Percentiles rank a stretch among this genome's conserved stretches.
Conservation (phyloP, 148 eudicot genomes). For the Bassia scoparia region DNA sequence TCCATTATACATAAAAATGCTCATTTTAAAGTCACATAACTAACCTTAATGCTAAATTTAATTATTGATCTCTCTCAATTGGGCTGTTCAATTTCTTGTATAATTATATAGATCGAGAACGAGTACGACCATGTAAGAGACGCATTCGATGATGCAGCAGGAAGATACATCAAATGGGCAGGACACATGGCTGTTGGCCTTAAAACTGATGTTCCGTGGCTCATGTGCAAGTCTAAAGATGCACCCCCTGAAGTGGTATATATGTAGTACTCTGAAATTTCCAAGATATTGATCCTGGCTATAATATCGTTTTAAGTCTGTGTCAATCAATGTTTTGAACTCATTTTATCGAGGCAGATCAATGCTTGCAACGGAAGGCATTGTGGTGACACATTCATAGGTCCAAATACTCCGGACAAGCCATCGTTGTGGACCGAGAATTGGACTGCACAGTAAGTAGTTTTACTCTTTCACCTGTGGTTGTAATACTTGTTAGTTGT, state of each 20-base stretch:
- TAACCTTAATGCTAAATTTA: too few species aligned
- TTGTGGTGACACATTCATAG: conserved; percentile 71
- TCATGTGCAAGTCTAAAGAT: conserved; percentile 93
- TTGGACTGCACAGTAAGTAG: conserved; percentile 75
- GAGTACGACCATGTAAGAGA: conserved; percentile 67
- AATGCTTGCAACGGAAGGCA: conserved; percentile 83
- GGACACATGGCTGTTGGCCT: conserved; percentile 69
- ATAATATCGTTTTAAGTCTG: neutral
- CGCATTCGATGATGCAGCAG: conserved; percentile 46
- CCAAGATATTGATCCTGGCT: too few species aligned
- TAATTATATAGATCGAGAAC: conserved; percentile 62
- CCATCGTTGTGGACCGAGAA: conserved; percentile 89
- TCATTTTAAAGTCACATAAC: neutral
- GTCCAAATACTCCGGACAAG: conserved; percentile 75
- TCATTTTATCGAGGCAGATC: conserved; percentile 41
- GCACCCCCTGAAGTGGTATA: conserved; percentile 86
- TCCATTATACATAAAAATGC: neutral
- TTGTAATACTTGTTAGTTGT: too few species aligned
- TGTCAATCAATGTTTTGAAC: neutral
- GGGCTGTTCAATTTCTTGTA: conserved; percentile 15
- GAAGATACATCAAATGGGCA: conserved; percentile 71
- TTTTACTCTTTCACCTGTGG: neutral
- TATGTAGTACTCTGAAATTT: too few species aligned
- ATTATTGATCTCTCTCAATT: too few species aligned
- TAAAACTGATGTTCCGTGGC: conserved; percentile 79